Percentiles rank a stretch among this genome's conserved stretches.
phyloP scores from a whole-genome alignment of 495 filamentous ascomycete genomes.

The Polyplosphaeria fusca region DNA sequence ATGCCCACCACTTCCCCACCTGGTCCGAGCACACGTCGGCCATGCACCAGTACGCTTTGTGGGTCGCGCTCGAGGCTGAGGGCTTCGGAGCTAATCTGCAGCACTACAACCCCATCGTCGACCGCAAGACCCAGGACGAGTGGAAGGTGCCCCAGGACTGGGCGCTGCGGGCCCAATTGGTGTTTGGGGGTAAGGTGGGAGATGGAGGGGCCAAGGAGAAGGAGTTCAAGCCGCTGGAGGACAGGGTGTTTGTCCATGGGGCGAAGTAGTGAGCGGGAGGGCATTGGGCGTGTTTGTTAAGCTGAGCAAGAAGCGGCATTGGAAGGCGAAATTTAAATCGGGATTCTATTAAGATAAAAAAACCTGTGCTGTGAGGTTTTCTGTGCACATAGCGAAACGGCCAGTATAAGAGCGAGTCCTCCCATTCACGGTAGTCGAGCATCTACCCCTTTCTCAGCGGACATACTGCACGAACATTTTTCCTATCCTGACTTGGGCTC shows the following conservation, averaged over 20 bases:
- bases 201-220: constrained; percentile 55
- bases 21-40: constrained; percentile 61
- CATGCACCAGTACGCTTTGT: constrained; percentile 66
- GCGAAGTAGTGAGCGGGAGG: too few relatives aligned
- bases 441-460: too few relatives aligned
- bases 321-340: too few relatives aligned
- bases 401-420: too few relatives aligned
- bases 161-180: constrained; percentile 50
- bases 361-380: too few relatives aligned
- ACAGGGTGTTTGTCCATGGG: constrained; percentile 47
- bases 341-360: too few relatives aligned
- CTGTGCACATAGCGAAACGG: too few relatives aligned
- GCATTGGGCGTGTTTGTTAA: too few relatives aligned
- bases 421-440: too few relatives aligned
- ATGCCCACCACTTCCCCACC: constrained; percentile 60
- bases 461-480: too few relatives aligned
- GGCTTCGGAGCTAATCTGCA: constrained; percentile 71
- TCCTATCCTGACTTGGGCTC: too few relatives aligned
- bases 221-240: constrained; percentile 54
- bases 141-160: constrained; percentile 61
- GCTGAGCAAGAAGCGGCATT: too few relatives aligned
- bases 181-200: constrained; percentile 51
- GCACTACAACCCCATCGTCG: constrained; percentile 68
- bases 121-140: constrained; percentile 52
- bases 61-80: constrained; percentile 66